Conservation (phyloP, 2,329 filamentous ascomycete species). For the Sclerotinia nivalis region DNA sequence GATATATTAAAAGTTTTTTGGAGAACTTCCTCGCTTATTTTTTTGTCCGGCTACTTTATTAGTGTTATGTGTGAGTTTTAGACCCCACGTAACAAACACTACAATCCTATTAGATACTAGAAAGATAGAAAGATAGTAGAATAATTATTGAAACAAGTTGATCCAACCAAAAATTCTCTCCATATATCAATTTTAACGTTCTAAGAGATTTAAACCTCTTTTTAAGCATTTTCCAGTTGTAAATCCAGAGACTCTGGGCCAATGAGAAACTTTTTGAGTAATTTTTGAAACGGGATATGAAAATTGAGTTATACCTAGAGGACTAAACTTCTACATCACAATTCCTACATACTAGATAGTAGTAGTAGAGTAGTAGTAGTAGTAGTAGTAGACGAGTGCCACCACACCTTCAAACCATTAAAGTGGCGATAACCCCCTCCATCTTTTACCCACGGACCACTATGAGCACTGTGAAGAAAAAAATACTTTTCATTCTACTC, state of each 20-base stretch:
- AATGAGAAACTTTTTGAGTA: too few relatives aligned
- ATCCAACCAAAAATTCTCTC: not conserved
- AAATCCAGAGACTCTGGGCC: too few relatives aligned
- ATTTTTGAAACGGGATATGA: too few relatives aligned
- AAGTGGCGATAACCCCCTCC: slow-evolving; percentile 11
- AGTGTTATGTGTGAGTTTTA: not conserved
- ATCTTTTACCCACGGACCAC: not conserved
- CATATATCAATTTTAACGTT: not conserved
- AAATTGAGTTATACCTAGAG: too few relatives aligned
- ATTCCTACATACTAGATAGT: too few relatives aligned
- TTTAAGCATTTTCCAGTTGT: too few relatives aligned
- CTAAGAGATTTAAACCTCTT: too few relatives aligned
- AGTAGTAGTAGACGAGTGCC: not conserved
- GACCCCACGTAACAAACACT: not conserved
- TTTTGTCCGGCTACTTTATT: slow-evolving; percentile 10
- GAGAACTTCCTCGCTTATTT: slow-evolving; percentile 13
- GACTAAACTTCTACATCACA: too few relatives aligned
- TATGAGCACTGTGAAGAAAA: not conserved
- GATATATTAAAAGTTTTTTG: slow-evolving; percentile 19
- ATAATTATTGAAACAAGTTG: not conserved
- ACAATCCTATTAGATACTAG: too few relatives aligned
- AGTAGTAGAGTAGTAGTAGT: too few relatives aligned
- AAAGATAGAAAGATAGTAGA: too few relatives aligned
- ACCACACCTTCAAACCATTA: not conserved
- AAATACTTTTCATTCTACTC: not conserved